Percentiles rank a stretch among this genome's conserved stretches.
phyloP scores from a whole-genome alignment of 2,329 filamentous ascomycete species.

The Colletotrichum theobromicola region DNA sequence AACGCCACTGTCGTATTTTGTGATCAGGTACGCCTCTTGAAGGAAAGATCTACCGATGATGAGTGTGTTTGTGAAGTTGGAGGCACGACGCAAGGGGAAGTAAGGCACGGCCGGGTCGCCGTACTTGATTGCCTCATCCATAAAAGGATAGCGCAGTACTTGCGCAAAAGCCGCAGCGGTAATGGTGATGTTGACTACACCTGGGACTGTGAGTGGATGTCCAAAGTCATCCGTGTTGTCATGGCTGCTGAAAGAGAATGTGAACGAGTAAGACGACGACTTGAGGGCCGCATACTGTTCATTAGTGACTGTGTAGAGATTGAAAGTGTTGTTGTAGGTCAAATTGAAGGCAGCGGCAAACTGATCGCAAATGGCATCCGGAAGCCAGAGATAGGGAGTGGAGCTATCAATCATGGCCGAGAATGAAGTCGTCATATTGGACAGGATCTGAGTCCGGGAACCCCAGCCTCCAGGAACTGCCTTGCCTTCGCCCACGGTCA shows the following conservation, averaged over 20 bases:
- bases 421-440: slow-evolving; percentile 51
- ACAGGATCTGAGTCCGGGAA: slow-evolving; percentile 40
- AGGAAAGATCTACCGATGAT: slow-evolving; percentile 72
- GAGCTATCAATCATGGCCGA: slow-evolving; percentile 67
- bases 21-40: slow-evolving; percentile 70
- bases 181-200: slow-evolving; percentile 62
- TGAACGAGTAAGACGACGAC: slow-evolving; percentile 53
- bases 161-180: slow-evolving; percentile 56
- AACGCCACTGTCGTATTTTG: slow-evolving; percentile 56
- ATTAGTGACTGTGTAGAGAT: slow-evolving; percentile 68
- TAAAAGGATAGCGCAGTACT: slow-evolving; percentile 55
- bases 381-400: slow-evolving; percentile 69
- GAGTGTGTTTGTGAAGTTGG: slow-evolving; percentile 51
- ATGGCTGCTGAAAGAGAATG: slow-evolving; percentile 60
- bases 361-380: slow-evolving; percentile 61
- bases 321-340: slow-evolving; percentile 66
- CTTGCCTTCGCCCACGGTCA: slow-evolving; percentile 36
- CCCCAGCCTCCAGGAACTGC: slow-evolving; percentile 43
- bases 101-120: slow-evolving; percentile 58
- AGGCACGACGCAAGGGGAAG: slow-evolving; percentile 66
- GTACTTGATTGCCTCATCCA: slow-evolving; percentile 45
- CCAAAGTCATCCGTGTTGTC: slow-evolving; percentile 60
- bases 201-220: slow-evolving; percentile 50
- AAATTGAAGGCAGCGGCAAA: slow-evolving; percentile 71
- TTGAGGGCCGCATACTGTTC: slow-evolving; percentile 56